phyloP scores from a whole-genome alignment of 805 yeast genomes.

The Millerozyma miso region DNA sequence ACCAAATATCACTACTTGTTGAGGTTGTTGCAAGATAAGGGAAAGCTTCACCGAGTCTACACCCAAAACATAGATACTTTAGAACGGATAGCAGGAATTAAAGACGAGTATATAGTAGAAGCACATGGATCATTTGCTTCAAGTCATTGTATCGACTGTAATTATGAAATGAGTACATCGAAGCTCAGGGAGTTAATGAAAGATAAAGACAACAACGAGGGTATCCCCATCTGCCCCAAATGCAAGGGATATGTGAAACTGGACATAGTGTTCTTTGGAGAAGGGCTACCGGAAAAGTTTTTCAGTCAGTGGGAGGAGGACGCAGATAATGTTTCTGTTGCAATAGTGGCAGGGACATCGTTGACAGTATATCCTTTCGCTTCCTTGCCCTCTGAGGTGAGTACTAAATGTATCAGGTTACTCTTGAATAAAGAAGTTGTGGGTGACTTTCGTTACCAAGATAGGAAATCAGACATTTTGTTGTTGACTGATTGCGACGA shows the following conservation, averaged over 20 bases:
- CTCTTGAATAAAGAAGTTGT: constrained; percentile 73
- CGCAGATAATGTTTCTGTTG: constrained; percentile 53
- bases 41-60: constrained; percentile 62
- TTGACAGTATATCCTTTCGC: constrained; percentile 91
- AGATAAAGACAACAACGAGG: constrained; percentile 23
- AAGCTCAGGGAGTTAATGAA: constrained; percentile 39
- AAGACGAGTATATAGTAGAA: constrained; percentile 63
- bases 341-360: constrained; percentile 90
- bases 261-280: constrained; percentile 93
- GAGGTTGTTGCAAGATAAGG: constrained; percentile 60
- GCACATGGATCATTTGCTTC: constrained; percentile 94
- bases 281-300: constrained; percentile 67
- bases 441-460: constrained; percentile 57
- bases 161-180: constrained; percentile 45
- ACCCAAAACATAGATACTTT: constrained; percentile 93
- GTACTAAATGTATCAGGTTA: constrained; percentile 45
- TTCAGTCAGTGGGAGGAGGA: constrained; percentile 66
- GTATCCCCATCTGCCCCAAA: constrained; percentile 51
- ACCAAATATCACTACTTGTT: constrained; percentile 77
- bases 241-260: constrained; percentile 87
- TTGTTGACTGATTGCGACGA: constrained; percentile 62
- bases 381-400: constrained; percentile 64
- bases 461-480: constrained; percentile 57
- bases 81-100: constrained; percentile 80
- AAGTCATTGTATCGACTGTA: constrained; percentile 80